Evolutionary conservation across 192 early-diverging fungal genomes (phyloP).

Genomic region (Coemansia sp.): DNA sequence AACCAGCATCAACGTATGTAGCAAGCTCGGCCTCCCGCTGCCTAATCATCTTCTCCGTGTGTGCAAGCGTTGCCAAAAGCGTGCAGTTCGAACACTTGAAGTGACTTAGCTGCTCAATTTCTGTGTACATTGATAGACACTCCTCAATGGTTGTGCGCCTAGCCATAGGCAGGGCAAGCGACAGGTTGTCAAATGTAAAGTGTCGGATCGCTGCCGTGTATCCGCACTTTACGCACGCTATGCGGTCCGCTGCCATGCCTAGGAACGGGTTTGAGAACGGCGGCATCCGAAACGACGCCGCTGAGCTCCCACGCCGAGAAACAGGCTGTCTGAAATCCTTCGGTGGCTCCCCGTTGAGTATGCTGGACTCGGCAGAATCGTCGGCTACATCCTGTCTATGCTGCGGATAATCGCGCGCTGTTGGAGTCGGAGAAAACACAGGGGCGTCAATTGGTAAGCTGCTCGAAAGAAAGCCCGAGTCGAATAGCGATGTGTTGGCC

Average conservation of each 20-base stretch:
- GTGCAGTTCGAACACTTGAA: conserved; percentile 69
- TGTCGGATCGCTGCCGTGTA: conserved; percentile 76
- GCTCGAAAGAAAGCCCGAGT: conserved; percentile 30
- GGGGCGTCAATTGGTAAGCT: conserved; percentile 27
- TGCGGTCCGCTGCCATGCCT: conserved; percentile 67
- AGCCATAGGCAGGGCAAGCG: conserved; percentile 62
- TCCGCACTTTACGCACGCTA: conserved; percentile 69
- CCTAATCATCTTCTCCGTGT: conserved; percentile 12
- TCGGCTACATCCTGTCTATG: background rate
- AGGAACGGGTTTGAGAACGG: conserved; percentile 45
- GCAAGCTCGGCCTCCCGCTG: conserved; percentile 11
- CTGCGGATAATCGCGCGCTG: background rate
- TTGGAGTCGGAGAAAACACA: conserved; percentile 16
- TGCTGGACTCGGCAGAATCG: background rate
- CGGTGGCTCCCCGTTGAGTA: background rate
- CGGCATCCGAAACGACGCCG: conserved; percentile 19
- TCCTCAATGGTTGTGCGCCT: conserved; percentile 57
- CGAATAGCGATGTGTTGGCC: conserved; percentile 33
- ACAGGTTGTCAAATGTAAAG: conserved; percentile 71
- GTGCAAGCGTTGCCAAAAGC: conserved; percentile 50
- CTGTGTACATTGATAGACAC: conserved; percentile 64
- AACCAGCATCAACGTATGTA: too few relatives aligned
- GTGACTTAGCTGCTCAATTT: conserved; percentile 66
- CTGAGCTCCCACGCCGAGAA: conserved; percentile 14
- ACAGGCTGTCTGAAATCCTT: background rate